phyloP scores from a whole-genome alignment of 352 stramenopile genomes.

The Detonula confervacea region DNA sequence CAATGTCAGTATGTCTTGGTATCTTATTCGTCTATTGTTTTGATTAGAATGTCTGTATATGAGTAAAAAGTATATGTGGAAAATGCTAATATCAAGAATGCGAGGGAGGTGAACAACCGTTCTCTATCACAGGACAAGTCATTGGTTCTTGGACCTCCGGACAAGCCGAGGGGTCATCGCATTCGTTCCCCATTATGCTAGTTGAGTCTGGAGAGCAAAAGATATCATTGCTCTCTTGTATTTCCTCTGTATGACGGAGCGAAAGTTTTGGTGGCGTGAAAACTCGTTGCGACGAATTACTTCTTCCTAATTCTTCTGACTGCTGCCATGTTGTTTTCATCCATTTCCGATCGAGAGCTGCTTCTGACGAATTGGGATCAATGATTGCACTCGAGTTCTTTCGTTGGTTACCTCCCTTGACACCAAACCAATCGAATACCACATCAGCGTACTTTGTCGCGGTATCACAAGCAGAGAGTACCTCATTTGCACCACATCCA shows the following conservation, averaged over 20 bases:
- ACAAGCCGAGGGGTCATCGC: slow-evolving; percentile 2
- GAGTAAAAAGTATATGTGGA: no score
- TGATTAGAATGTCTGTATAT: no score
- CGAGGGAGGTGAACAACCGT: no score
- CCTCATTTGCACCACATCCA: slow-evolving; percentile 28
- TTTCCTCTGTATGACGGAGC: background rate
- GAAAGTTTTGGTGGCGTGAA: slow-evolving; percentile 34
- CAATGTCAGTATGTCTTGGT: no score
- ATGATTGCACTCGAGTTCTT: slow-evolving; percentile 11
- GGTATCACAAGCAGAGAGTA: slow-evolving; percentile 27
- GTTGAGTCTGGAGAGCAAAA: background rate
- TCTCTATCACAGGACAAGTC: no score
- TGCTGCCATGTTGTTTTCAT: slow-evolving; percentile 28
- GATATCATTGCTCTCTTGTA: background rate
- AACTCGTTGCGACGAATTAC: slow-evolving; percentile 6
- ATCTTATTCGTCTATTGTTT: no score
- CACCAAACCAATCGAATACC: slow-evolving; percentile 34
- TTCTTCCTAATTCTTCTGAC: slow-evolving; percentile 4
- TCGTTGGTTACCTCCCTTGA: background rate
- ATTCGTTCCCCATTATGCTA: background rate
- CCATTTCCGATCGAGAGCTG: slow-evolving; percentile 23
- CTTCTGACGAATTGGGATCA: slow-evolving; percentile 17
- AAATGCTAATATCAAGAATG: no score
- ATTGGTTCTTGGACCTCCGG: no score
- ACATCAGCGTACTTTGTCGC: slow-evolving; percentile 22